Evolutionary conservation across 2,329 filamentous ascomycete genomes (phyloP), one percentile per base, ranked within the genome.

Genomic region (Microdochium paspali): DNA sequence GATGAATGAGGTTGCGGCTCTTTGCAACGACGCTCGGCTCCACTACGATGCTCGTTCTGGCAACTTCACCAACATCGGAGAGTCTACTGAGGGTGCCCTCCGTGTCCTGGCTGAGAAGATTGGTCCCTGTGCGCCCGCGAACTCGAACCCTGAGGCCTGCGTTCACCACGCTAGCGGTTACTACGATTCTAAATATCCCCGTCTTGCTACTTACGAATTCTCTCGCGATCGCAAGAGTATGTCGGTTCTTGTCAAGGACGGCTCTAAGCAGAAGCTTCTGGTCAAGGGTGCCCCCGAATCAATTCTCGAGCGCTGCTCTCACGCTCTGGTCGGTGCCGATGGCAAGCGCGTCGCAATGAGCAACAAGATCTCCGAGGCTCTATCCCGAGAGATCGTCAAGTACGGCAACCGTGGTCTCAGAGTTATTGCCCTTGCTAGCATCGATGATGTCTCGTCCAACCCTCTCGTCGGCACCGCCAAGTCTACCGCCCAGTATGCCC

Each of bases 171-270:
- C 89, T 50, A 97, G 90, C 71, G 77, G 82, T 54, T 83, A 84
- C 68, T 96, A 95, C 64, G 90, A 95, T 69, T 76, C 81, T 55
- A 77, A 80, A 55, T 79, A 84, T 45, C 80, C 82, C 46, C 82
- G 85, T 39, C 75, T 95, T 48, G 85, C 90, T 9, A 95, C 90
- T 10, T 98, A 89, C 58, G 93, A 98, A 64, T 98, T 98, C 69
- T 97, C 93, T 1, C 84, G 93, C 58, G 93, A 98, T 67, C 82
- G 93, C 53, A 98, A 98, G 80, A 97, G 91, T 68, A 98, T 98
- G 93, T 98, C 93, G 44, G 94, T 98, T 30, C 72, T 97, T 50
- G 88, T 94, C 52, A 78, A 85, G 54, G 76, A 78, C 47, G 84
- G 79, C 48, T 73, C 75, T 45, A 68, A 81, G 46, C 81, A 93